Percentiles rank a stretch among this genome's conserved stretches.
These are phyloP conservation scores for Rutstroemia sp. DNA, from an alignment of 2,329 filamentous ascomycete species.

Conservation along the genomic window DNA sequence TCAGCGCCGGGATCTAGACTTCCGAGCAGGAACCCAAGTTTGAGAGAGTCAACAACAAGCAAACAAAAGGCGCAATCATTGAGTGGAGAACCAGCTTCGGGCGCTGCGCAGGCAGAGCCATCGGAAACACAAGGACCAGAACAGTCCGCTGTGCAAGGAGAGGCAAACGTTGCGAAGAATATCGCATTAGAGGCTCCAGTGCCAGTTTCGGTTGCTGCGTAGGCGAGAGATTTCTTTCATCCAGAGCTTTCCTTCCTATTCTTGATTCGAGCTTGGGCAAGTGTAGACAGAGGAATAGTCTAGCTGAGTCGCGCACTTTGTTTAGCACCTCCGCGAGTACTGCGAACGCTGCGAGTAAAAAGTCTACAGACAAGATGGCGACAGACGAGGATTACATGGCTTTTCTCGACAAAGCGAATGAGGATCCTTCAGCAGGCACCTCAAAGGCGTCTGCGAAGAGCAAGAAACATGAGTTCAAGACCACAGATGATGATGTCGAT, in stretches of 20 bases:
- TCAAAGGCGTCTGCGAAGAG: conserved; percentile 25
- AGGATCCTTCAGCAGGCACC: conserved; percentile 59
- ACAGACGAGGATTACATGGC: conserved; percentile 76
- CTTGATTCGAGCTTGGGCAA: neutral
- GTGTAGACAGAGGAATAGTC: neutral
- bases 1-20: neutral
- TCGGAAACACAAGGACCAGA: neutral
- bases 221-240: neutral
- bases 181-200: neutral
- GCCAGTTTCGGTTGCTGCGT: neutral
- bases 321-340: conserved; percentile 7
- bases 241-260: neutral
- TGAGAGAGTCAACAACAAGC: neutral
- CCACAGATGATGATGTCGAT: conserved; percentile 44
- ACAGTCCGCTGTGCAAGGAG: neutral
- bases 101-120: neutral
- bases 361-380: conserved; percentile 43
- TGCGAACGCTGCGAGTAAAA: neutral
- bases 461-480: conserved; percentile 39
- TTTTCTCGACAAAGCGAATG: conserved; percentile 83
- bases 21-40: neutral
- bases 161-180: neutral
- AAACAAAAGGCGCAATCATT: conserved; percentile 6
- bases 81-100: neutral
- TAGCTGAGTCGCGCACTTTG: conserved; percentile 10